Base-by-base conservation (phyloP, 2,329 filamentous ascomycete species). In the Graphium sp. region DNA sequence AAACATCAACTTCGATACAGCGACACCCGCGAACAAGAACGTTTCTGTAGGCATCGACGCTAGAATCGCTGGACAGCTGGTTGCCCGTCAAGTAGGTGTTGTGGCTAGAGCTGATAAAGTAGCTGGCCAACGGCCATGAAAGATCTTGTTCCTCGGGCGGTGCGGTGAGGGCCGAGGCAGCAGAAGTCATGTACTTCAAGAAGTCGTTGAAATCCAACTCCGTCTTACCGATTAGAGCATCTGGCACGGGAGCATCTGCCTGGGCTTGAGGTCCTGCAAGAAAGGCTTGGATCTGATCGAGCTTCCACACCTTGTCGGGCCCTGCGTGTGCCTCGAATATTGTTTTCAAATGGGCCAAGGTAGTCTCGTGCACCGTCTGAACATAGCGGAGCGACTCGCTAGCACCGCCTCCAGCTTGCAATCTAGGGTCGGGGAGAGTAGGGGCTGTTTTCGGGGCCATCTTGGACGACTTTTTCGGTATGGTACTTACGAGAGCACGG, bases 1-100 rank as follows among this genome's bases (percentile, higher is more conserved):
- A 94, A 41, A 89, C 91, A 44, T 94, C 85, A 34, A 94, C 81
- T 55, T 94, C 85, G 34, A 94, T 75, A 51, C 85, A 94, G 12
- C 85, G 75, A 41, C 85, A 92, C 3, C 83, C 84, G 29, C 81
- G 73, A 40, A 83, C 67, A 32, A 94, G 58, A 7, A 85, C 82
- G 28, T 75, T 75, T 39, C 82, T 82, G 57, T 94, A 94, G 3
- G 81, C 79, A 39, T 84, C 79, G 1, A 82, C 83, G 46, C 84
- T 91, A 29, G 83, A 89, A 35, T 78, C 72, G 40, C 83, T 87
- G 34, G 70, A 82, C 10, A 93, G 71, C 56, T 94, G 85, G 45
- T 87, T 80, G 15, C 85, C 85, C 2, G 84, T 70, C 14, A 94
- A 67, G 41, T 94, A 94, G 0, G 85, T 94, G 53, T 94, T 94